A percentile compares a stretch with the other conserved stretches of the same genome.
Evolutionary conservation across 208 protist genomes (phyloP).

Genomic region (Vickermania ingenoplastis): DNA sequence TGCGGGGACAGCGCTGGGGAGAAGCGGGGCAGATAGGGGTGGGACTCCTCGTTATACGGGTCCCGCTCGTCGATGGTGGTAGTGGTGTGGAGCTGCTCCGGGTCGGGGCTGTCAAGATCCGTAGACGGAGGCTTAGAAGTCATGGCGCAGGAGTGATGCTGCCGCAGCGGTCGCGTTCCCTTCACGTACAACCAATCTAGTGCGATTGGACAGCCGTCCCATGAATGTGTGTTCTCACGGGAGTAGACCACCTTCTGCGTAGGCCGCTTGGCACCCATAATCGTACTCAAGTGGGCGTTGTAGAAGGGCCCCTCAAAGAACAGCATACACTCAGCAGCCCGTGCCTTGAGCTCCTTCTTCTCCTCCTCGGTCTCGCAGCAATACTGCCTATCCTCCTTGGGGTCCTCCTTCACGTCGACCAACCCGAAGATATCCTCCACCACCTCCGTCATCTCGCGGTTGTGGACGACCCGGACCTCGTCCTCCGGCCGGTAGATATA

Average conservation of each 20-base stretch:
- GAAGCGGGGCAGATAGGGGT: background rate
- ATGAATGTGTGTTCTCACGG: slow-evolving; percentile 24
- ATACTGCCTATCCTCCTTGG: slow-evolving; percentile 23
- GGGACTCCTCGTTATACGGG: background rate
- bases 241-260: slow-evolving; percentile 10
- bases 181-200: slow-evolving; percentile 3
- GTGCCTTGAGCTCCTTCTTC: slow-evolving; percentile 9
- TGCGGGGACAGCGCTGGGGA: background rate
- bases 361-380: slow-evolving; percentile 11
- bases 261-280: slow-evolving; percentile 28
- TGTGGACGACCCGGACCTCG: slow-evolving; percentile 23
- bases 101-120: background rate
- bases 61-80: background rate
- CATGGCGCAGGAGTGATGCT: background rate
- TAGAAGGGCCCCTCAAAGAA: slow-evolving; percentile 37
- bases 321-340: slow-evolving; percentile 11
- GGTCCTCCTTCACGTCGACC: slow-evolving; percentile 12
- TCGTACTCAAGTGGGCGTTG: slow-evolving; percentile 35
- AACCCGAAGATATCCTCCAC: slow-evolving; percentile 26
- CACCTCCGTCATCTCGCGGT: slow-evolving; percentile 7
- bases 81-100: background rate
- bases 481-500: slow-evolving; percentile 17
- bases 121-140: background rate
- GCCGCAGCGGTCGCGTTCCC: background rate
- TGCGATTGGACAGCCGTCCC: slow-evolving; percentile 8